Evolutionary conservation across 805 yeast species (phyloP).

Genomic region (Nakazawaea pomicola): DNA sequence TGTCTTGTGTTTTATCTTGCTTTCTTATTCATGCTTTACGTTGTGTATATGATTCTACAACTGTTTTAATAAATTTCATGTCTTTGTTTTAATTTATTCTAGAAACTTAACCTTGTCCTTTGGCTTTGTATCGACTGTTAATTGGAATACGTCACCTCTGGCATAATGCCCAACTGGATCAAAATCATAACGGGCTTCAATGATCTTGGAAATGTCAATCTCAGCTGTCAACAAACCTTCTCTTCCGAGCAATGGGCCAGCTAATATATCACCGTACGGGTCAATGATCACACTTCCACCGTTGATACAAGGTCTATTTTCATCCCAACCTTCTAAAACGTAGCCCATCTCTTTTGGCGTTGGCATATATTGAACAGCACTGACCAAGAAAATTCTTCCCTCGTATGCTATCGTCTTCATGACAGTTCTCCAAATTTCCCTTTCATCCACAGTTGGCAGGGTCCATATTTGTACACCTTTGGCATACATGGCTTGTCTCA

Average conservation of each 20-base stretch:
- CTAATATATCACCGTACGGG: slow-evolving; percentile 38
- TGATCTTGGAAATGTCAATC: slow-evolving; percentile 31
- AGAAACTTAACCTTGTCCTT: slow-evolving; percentile 12
- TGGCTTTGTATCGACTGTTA: slow-evolving; percentile 34
- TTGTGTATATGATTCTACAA: neutral
- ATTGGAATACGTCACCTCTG: slow-evolving; percentile 37
- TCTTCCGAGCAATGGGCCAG: slow-evolving; percentile 36
- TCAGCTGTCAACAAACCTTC: slow-evolving; percentile 37
- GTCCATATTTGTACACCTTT: slow-evolving; percentile 37
- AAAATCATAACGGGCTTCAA: slow-evolving; percentile 36
- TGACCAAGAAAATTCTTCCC: slow-evolving; percentile 34
- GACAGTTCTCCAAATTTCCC: slow-evolving; percentile 38
- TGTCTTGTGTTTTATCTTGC: neutral
- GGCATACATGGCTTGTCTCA: slow-evolving; percentile 36
- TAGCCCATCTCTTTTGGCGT: slow-evolving; percentile 19
- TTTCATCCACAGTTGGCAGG: slow-evolving; percentile 41
- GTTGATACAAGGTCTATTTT: slow-evolving; percentile 28
- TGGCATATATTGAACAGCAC: slow-evolving; percentile 36
- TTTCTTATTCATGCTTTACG: no score
- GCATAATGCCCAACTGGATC: slow-evolving; percentile 40
- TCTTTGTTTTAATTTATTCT: neutral
- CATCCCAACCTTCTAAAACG: slow-evolving; percentile 26
- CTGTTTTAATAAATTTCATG: neutral
- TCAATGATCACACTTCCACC: slow-evolving; percentile 36
- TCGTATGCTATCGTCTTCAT: slow-evolving; percentile 38